These are phyloP conservation scores for Tremellales sp. DNA, from an alignment of 1,284 basidiomycete genomes.

Conservation along the genomic window DNA sequence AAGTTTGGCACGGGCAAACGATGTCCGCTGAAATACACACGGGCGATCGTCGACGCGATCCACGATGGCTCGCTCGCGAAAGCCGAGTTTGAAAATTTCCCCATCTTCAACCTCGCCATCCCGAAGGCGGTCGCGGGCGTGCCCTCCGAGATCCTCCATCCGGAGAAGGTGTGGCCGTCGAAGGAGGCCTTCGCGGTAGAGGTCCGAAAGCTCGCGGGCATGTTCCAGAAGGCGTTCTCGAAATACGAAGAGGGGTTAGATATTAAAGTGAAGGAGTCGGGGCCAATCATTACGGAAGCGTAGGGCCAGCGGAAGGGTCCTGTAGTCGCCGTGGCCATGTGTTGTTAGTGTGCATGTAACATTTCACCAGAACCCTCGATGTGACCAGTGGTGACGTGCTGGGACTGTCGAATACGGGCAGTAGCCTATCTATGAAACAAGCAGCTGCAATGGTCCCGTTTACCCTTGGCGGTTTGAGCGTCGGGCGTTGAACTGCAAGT, in stretches of 20 bases:
- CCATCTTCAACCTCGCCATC: slow-evolving; percentile 72
- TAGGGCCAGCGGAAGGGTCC: no score
- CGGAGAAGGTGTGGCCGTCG: slow-evolving; percentile 75
- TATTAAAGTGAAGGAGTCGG: slow-evolving; percentile 70
- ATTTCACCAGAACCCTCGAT: no score
- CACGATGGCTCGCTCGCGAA: slow-evolving; percentile 87
- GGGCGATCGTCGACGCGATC: slow-evolving; percentile 93
- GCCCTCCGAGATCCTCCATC: slow-evolving; percentile 83
- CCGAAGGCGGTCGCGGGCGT: slow-evolving; percentile 77
- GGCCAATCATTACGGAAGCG: slow-evolving; percentile 53
- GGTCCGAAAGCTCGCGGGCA: slow-evolving; percentile 75
- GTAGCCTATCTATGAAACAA: no score
- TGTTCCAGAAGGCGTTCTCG: slow-evolving; percentile 90
- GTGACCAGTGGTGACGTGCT: no score
- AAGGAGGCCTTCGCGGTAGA: slow-evolving; percentile 81
- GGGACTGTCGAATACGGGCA: no score
- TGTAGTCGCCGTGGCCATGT: no score
- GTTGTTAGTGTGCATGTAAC: no score
- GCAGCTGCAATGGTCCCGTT: no score
- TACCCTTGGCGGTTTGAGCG: no score
- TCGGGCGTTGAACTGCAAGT: no score
- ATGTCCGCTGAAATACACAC: slow-evolving; percentile 92
- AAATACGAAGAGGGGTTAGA: slow-evolving; percentile 81
- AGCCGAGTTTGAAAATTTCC: slow-evolving; percentile 81
- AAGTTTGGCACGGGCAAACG: slow-evolving; percentile 87